Evolutionary conservation across 2,329 filamentous ascomycete genomes (phyloP).

Genomic region (Sphaceloma murrayae): DNA sequence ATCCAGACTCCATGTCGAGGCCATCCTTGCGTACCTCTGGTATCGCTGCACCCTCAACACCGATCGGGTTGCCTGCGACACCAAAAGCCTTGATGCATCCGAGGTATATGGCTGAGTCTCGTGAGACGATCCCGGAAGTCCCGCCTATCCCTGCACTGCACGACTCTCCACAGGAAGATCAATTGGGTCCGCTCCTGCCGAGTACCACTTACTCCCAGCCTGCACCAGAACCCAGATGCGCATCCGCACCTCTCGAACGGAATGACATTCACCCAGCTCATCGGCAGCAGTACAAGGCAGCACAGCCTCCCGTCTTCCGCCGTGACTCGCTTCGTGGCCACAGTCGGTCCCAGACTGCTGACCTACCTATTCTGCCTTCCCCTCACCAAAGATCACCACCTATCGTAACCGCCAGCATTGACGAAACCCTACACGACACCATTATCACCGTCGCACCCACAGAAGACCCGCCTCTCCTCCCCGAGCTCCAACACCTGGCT

Average conservation of each 20-base stretch:
- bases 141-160: constrained; percentile 42
- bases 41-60: constrained; percentile 42
- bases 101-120: constrained; percentile 52
- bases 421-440: constrained; percentile 41
- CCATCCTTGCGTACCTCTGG: constrained; percentile 29
- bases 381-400: constrained; percentile 25
- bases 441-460: constrained; percentile 34
- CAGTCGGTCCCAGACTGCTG: constrained; percentile 36
- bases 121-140: constrained; percentile 44
- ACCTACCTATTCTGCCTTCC: constrained; percentile 23
- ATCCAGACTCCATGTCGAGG: constrained; percentile 42
- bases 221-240: constrained; percentile 32
- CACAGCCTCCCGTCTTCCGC: constrained; percentile 24
- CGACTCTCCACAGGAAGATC: constrained; percentile 27
- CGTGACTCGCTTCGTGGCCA: constrained; percentile 33
- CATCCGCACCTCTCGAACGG: constrained; percentile 41
- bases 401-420: constrained; percentile 43
- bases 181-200: constrained; percentile 38
- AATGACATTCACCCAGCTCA: constrained; percentile 24
- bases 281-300: constrained; percentile 29
- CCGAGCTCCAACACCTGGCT: constrained; percentile 53
- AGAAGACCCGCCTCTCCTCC: constrained; percentile 37
- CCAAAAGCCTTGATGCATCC: constrained; percentile 81
- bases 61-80: constrained; percentile 77
- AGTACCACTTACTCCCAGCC: constrained; percentile 39